Percentiles rank a stretch among this genome's conserved stretches.
These are phyloP conservation scores for Solanum chmielewskii DNA, from an alignment of 257 asterid genomes.

Conservation along the genomic window DNA sequence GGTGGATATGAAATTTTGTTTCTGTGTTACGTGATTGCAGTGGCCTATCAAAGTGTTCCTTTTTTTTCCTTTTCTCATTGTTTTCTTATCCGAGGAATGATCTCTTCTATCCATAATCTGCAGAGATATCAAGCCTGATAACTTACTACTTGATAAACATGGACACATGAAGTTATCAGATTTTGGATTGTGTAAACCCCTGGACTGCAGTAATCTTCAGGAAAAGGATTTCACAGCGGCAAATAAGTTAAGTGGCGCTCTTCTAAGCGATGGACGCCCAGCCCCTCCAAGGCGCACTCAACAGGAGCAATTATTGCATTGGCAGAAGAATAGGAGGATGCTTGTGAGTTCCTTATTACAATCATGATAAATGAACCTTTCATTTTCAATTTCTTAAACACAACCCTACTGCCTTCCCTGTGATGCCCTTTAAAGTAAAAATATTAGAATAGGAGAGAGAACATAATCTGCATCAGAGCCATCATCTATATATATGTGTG, in stretches of 20 bases:
- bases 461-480: neutral
- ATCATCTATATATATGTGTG: too few relatives aligned
- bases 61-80: neutral
- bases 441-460: neutral
- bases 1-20: slow-evolving; percentile 33
- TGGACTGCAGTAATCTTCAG: slow-evolving; percentile 87
- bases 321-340: slow-evolving; percentile 97
- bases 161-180: slow-evolving; percentile 97
- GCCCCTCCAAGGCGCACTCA: slow-evolving; percentile 79
- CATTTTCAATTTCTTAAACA: neutral
- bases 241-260: slow-evolving; percentile 63
- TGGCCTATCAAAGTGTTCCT: neutral
- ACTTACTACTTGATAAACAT: slow-evolving; percentile 82
- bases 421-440: neutral
- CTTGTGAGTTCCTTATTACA: slow-evolving; percentile 44
- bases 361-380: neutral
- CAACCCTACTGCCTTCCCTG: neutral
- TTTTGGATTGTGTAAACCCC: slow-evolving; percentile 91
- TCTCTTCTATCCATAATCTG: slow-evolving; percentile 6
- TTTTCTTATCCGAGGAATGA: neutral
- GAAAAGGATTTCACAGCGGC: slow-evolving; percentile 84
- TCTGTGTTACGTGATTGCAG: slow-evolving; percentile 2
- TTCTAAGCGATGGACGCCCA: slow-evolving; percentile 91
- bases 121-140: slow-evolving; percentile 99
- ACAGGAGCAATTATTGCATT: slow-evolving; percentile 89